Evolutionary conservation across 2,329 filamentous ascomycete genomes (phyloP).

Genomic region (Fonsecaea multimorphosa): DNA sequence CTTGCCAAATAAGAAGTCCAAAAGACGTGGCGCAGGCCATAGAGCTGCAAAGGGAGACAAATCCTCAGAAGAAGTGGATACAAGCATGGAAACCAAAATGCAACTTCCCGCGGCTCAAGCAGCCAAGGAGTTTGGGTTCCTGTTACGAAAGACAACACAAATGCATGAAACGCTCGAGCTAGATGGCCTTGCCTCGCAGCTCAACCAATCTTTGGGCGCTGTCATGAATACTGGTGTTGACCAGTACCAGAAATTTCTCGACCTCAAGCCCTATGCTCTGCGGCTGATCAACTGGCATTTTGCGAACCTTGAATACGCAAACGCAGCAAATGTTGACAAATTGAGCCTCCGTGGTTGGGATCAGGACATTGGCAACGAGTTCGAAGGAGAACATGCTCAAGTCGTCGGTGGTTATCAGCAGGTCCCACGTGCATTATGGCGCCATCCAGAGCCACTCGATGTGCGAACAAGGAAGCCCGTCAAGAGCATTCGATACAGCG

Average conservation of each 20-base stretch:
- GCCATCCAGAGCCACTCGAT: slow-evolving; percentile 76
- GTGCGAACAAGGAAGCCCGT: slow-evolving; percentile 77
- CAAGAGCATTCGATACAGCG: slow-evolving; percentile 70
- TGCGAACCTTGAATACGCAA: slow-evolving; percentile 97
- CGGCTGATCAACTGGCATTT: slow-evolving; percentile 97
- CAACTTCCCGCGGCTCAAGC: slow-evolving; percentile 78
- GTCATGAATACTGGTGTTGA: slow-evolving; percentile 89
- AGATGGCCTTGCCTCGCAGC: slow-evolving; percentile 65
- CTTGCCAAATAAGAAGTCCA: slow-evolving; percentile 51
- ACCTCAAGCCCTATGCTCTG: slow-evolving; percentile 84
- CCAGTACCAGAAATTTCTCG: slow-evolving; percentile 83
- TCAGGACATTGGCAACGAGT: slow-evolving; percentile 96
- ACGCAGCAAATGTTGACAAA: slow-evolving; percentile 84
- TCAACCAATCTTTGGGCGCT: slow-evolving; percentile 79
- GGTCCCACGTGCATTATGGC: slow-evolving; percentile 83
- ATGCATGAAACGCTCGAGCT: slow-evolving; percentile 74
- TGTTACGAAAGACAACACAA: slow-evolving; percentile 67
- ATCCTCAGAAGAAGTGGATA: slow-evolving; percentile 69
- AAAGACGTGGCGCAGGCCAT: slow-evolving; percentile 52
- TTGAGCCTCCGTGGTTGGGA: slow-evolving; percentile 93
- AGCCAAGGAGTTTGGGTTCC: slow-evolving; percentile 82
- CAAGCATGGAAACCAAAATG: slow-evolving; percentile 74
- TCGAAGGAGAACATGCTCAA: slow-evolving; percentile 92
- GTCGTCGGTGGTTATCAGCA: slow-evolving; percentile 93
- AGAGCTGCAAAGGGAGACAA: slow-evolving; percentile 60